A percentile compares a stretch with the other conserved stretches of the same genome.
Evolutionary conservation across 2,329 filamentous ascomycete genomes (phyloP).

Genomic region (Xylariaceae sp.): DNA sequence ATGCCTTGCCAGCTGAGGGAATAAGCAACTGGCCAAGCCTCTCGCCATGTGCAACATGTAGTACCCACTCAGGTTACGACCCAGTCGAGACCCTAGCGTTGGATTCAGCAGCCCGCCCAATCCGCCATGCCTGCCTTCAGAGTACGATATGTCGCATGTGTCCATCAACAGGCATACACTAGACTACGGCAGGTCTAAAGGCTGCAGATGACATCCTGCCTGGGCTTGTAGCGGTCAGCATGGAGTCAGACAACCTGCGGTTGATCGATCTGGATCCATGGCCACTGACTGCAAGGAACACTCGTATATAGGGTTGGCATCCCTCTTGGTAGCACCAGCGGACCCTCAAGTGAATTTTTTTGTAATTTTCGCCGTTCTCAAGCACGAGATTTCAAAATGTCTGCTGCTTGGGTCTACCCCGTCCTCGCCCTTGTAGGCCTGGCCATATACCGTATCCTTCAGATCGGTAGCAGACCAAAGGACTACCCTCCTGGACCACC

Average conservation of each 20-base stretch:
- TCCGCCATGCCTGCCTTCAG: constrained; percentile 10
- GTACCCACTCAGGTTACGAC: constrained; percentile 22
- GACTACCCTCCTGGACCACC: constrained; percentile 34
- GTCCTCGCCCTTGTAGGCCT: constrained; percentile 28
- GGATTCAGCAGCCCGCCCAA: constrained; percentile 8
- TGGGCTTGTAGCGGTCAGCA: constrained; percentile 19
- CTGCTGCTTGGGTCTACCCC: constrained; percentile 28
- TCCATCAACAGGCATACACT: constrained; percentile 4
- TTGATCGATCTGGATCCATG: constrained; percentile 12
- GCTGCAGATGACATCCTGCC: constrained; percentile 19
- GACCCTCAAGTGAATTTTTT: constrained; percentile 8
- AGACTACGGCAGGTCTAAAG: constrained; percentile 5
- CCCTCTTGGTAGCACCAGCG: constrained; percentile 4
- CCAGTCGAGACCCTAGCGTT: constrained; percentile 16
- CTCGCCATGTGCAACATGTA: no score
- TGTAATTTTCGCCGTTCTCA: constrained; percentile 13
- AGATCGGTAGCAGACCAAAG: constrained; percentile 32
- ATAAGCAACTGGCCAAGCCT: constrained; percentile 22
- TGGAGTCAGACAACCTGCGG: constrained; percentile 27
- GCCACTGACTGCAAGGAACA: not conserved
- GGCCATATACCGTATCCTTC: constrained; percentile 32
- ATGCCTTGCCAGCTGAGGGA: constrained; percentile 17
- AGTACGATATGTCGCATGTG: not conserved
- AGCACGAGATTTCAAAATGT: constrained; percentile 24
- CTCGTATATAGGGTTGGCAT: constrained; percentile 21